Evolutionary conservation across 176 grass and related monocot species (phyloP).

Genomic region (Olyra latifolia): DNA sequence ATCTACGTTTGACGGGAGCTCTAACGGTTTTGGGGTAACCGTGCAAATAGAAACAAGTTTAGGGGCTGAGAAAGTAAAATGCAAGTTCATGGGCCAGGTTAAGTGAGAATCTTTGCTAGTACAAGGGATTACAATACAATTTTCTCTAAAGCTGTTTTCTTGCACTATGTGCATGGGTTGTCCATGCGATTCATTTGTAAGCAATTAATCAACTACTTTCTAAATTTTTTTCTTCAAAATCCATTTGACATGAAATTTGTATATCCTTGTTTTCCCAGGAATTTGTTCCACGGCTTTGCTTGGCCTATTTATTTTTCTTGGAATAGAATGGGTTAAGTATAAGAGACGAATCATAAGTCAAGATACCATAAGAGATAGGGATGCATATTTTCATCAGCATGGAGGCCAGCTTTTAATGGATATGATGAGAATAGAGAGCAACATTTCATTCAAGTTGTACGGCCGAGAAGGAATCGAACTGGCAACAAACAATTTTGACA

Average conservation of each 20-base stretch:
- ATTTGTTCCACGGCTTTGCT: background rate
- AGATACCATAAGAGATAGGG: background rate
- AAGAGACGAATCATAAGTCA: background rate
- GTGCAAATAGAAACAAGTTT: no score
- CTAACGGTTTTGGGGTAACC: no score
- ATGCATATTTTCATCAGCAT: slow-evolving; percentile 11
- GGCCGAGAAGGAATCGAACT: background rate
- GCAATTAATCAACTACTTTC: background rate
- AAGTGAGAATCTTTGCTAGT: no score
- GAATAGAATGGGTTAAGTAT: slow-evolving; percentile 7
- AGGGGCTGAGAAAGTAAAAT: no score
- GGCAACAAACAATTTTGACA: slow-evolving; percentile 9
- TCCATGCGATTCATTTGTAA: background rate
- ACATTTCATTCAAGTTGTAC: slow-evolving; percentile 11
- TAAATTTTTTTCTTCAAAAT: background rate
- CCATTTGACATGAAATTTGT: background rate
- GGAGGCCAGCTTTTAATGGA: slow-evolving; percentile 12
- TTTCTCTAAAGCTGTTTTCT: no score
- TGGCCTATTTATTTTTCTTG: background rate
- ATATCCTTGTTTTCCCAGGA: background rate
- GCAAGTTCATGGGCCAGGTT: no score
- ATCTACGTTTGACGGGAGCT: no score
- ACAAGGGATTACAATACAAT: no score
- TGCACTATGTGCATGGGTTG: background rate
- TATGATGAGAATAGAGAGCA: slow-evolving; percentile 20